Base-by-base conservation (phyloP, 768 basidiomycete genomes). In the Tephrocybe sp. region DNA sequence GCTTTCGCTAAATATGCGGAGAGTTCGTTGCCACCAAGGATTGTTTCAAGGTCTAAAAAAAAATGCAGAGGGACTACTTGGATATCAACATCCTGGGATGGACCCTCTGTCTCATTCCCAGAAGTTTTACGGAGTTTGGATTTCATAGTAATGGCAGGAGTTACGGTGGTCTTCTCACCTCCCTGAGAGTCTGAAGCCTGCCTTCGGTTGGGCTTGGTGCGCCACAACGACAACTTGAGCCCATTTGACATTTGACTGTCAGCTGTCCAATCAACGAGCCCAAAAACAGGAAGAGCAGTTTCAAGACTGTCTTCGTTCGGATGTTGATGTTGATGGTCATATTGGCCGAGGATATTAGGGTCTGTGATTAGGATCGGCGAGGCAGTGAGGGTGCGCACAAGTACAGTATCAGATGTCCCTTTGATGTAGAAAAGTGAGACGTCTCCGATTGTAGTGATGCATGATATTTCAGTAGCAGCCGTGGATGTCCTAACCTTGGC, bases 341-440 rank as follows among this genome's bases (percentile, higher is more conserved):
- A 87, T 53, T 89, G 87, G 5, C 66, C 67, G 12, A 72, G 62
- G 14, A 95, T 78, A 54, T 80, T 67, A n/a, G 75, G 76, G 60
- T 95, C 93, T 9, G 83, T 84, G 42, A 93, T 78, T 14, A 96
- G 60, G 39, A 96, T 67, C 11, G 92, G 92, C 12, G 77, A 74
- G 20, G 83, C 79, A 16, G 59, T 52, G 40, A 72, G 46, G 17
- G 61, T 61, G 7, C 51, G 20, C 33, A 54, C 59, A 33, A 53
- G 31, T 9, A 36, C 20, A 13, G 19, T n/a, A 39, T 42, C 49
- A 36, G 45, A 26, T 22, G 36, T 49, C 50, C 48, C 49, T 30
- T 67, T 67, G 59, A 86, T 79, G 10, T 73, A 71, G 55, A 88
- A 84, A 9, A 80, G 59, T 13, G 85, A 85, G 1, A 87, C 10